Evolutionary conservation across 2,329 filamentous ascomycete genomes (phyloP), one percentile per base, ranked within the genome.

Genomic region (Aspergillus calidoustus): DNA sequence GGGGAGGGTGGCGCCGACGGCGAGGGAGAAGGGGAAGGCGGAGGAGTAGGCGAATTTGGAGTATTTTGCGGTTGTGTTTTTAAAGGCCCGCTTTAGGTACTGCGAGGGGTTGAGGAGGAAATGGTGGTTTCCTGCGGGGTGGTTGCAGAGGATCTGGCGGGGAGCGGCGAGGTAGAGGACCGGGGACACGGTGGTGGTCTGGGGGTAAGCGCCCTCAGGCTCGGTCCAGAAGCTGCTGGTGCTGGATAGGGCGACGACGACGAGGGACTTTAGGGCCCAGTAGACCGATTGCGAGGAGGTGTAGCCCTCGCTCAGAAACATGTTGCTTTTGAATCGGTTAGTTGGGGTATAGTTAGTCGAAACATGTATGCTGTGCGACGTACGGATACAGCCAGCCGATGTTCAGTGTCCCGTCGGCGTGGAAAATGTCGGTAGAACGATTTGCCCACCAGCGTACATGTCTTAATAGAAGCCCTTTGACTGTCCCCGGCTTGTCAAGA

Each of bases 281-380:
- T 86, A 86, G 0, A 79, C 75, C 0, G 83, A 86, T 62, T 86
- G 84, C 0, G 84, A 83, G 1, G 83, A 86, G 66, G 86, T 86
- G 69, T 86, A 86, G 64, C 84, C 81, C 66, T 86, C 84, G 34
- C 76, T 75, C 78, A 86, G 79, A 65, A 81, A 86, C 80, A 84
- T 84, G 19, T 19, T 19, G 19, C 19, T 19, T 19, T 19, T 19
- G 19, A 19, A 19, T 19, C 19, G 19, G 19, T 19, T 19, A 19
- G 19, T 19, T 19, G 19, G 19, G 19, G 19, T 19, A 19, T 19
- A 19, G 19, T 19, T 19, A 19, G 19, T 19, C 2, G 19, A 19
- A 19, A 19, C 19, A 19, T 19, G 19, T 19, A 19, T 19, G 19
- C 19, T 19, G 19, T 19, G 19, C 19, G 19, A 19, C 19, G 19